Evolutionary conservation across 768 basidiomycete species (phyloP).

Genomic region (Goffeauzyma gilvescens): DNA sequence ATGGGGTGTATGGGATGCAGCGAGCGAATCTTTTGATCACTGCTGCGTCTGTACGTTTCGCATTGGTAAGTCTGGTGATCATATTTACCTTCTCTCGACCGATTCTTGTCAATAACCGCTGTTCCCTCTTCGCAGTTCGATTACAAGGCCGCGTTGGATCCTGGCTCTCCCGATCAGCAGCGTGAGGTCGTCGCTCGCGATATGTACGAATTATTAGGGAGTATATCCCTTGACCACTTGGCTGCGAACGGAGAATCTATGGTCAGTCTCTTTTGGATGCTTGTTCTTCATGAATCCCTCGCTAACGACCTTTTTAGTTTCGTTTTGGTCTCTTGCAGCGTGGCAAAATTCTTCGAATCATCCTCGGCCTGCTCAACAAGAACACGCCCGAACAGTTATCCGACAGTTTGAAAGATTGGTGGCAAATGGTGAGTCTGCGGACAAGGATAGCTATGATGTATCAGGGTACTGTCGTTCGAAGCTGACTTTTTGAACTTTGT

Average conservation of each 20-base stretch:
- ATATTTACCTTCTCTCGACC: too few species aligned
- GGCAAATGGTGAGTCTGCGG: constrained; percentile 18
- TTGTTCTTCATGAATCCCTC: not conserved
- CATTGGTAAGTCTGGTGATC: constrained; percentile 14
- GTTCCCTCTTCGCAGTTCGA: constrained; percentile 12
- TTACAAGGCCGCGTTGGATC: constrained; percentile 11
- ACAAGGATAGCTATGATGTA: not conserved
- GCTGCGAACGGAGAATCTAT: constrained; percentile 22
- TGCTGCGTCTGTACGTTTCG: constrained; percentile 17
- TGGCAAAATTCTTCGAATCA: constrained; percentile 19
- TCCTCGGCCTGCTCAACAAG: constrained; percentile 16
- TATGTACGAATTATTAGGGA: constrained; percentile 12
- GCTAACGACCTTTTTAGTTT: not conserved
- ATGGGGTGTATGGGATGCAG: constrained; percentile 17
- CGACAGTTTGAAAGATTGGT: constrained; percentile 20
- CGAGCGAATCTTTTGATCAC: constrained; percentile 21
- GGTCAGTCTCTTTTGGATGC: constrained; percentile 9
- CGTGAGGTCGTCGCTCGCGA: constrained; percentile 16
- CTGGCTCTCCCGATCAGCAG: constrained; percentile 11
- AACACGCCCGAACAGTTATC: constrained; percentile 11
- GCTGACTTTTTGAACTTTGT: not conserved
- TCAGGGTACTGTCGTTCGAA: too few species aligned
- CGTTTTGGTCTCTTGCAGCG: constrained; percentile 5
- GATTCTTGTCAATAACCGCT: not conserved
- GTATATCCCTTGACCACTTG: constrained; percentile 20